Evolutionary conservation across 139 green algal species (phyloP), one percentile per base, ranked within the genome.

Genomic region (Chlorella sp.): DNA sequence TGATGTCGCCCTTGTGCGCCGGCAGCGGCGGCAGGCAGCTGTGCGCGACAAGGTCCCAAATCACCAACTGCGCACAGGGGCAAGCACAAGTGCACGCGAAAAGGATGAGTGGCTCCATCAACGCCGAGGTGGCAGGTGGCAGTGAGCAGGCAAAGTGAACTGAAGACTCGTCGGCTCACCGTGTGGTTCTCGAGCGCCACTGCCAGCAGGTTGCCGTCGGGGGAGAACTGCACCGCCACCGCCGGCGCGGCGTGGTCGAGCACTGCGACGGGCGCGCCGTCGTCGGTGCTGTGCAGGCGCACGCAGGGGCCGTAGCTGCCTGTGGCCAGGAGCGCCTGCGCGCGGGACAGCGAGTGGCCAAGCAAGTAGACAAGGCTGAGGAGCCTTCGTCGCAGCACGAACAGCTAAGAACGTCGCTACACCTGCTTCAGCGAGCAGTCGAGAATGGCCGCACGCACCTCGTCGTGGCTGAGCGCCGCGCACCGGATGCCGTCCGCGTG

Each of bases 1-100:
- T 76, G 32, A 89, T 49, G 6, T 74, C n/a, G 24, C 68, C 70
- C 59, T 78, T 86, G 69, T 89, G 84, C 1, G 72, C 79, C 60
- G 60, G 35, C 74, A 87, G 70, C 20, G 72, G 35, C 26, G 74
- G 61, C 69, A 80, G 73, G 60, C 73, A 74, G 72, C 62, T 59
- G 63, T 74, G 69, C 24, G 35, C 34, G 42, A 77, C 74, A 5
- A 85, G 66, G 62, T 84, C 76, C 61, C 71, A 83, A 24, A 89
- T 31, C 31, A 76, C 61, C 31, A 82, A 35, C 5, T 67, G 34
- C 42, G 49, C 4, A 32, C 14, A 59, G 5, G n/a, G 17, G 4
- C 6, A 55, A 26, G 42, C 42, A 26, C 10, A 17, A 55, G 42
- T 55, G 10, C 17, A 17, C 10, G 42, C 10, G 42, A 55, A n/a